Evolutionary conservation across 2,329 filamentous ascomycete genomes (phyloP).

Genomic region (Paecilomyces fulvus): DNA sequence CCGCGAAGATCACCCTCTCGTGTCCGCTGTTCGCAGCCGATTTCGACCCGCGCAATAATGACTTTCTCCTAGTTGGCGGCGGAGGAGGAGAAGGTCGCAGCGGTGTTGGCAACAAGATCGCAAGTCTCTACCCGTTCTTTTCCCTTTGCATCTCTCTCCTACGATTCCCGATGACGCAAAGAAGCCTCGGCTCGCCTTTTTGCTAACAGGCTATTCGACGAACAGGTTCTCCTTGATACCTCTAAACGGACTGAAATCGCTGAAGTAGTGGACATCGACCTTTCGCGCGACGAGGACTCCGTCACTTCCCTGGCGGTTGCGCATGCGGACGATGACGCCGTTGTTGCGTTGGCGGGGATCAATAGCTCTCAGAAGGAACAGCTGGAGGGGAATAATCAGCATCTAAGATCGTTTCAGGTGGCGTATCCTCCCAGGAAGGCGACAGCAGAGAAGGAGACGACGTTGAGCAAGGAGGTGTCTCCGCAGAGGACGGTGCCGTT

Average conservation of each 20-base stretch:
- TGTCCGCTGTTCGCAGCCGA: slow-evolving; percentile 84
- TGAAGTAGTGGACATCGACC: slow-evolving; percentile 62
- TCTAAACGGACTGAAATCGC: slow-evolving; percentile 55
- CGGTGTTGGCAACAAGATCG: slow-evolving; percentile 81
- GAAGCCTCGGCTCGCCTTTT: background rate
- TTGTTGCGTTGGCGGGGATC: slow-evolving; percentile 64
- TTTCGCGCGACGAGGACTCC: slow-evolving; percentile 79
- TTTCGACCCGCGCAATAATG: slow-evolving; percentile 73
- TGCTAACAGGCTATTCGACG: slow-evolving; percentile 2
- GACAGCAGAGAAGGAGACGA: slow-evolving; percentile 11
- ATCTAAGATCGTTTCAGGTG: slow-evolving; percentile 69
- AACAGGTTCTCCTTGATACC: slow-evolving; percentile 63
- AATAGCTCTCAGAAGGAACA: slow-evolving; percentile 70
- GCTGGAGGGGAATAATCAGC: slow-evolving; percentile 68
- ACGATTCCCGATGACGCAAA: background rate
- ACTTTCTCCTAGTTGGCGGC: slow-evolving; percentile 71
- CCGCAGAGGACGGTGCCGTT: slow-evolving; percentile 31
- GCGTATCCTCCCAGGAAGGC: slow-evolving; percentile 43
- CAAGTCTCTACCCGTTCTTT: slow-evolving; percentile 33
- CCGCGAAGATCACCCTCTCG: slow-evolving; percentile 58
- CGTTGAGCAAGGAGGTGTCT: slow-evolving; percentile 15
- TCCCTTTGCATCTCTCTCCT: background rate
- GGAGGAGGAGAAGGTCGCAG: slow-evolving; percentile 76
- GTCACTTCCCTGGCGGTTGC: slow-evolving; percentile 74
- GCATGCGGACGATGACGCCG: slow-evolving; percentile 44